Evolutionary conservation across 176 grass and related monocot genomes (phyloP).

Genomic region (Thalia dealbata): DNA sequence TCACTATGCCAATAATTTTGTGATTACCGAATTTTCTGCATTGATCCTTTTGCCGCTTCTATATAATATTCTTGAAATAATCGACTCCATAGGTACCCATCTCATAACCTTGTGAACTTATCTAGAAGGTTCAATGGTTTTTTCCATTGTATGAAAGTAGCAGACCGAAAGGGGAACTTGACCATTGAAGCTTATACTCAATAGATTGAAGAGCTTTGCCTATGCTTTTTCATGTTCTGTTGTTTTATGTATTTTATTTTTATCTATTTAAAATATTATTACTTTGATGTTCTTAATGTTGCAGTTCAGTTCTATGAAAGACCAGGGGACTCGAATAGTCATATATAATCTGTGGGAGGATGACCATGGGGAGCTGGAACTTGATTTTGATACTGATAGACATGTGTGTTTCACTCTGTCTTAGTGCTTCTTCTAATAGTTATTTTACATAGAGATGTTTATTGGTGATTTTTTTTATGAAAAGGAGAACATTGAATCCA

Average conservation of each 20-base stretch:
- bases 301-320: constrained; percentile 74
- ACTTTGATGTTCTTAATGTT: constrained; percentile 9
- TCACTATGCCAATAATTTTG: too few relatives aligned
- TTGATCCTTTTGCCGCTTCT: too few relatives aligned
- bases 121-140: too few relatives aligned
- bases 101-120: too few relatives aligned
- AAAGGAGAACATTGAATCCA: too few relatives aligned
- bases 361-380: constrained; percentile 74
- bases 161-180: too few relatives aligned
- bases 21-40: too few relatives aligned
- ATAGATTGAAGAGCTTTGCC: neutral
- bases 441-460: neutral
- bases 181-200: neutral
- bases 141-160: too few relatives aligned
- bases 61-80: too few relatives aligned
- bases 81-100: too few relatives aligned
- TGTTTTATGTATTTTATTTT: neutral
- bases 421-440: neutral
- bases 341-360: constrained; percentile 99
- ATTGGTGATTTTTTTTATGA: too few relatives aligned
- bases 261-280: neutral
- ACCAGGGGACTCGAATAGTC: constrained; percentile 76
- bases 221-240: neutral
- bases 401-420: constrained; percentile 40
- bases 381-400: constrained; percentile 82